These are phyloP conservation scores for Aspergillus sclerotiicarbonarius DNA, from an alignment of 495 filamentous ascomycete species.

Conservation along the genomic window DNA sequence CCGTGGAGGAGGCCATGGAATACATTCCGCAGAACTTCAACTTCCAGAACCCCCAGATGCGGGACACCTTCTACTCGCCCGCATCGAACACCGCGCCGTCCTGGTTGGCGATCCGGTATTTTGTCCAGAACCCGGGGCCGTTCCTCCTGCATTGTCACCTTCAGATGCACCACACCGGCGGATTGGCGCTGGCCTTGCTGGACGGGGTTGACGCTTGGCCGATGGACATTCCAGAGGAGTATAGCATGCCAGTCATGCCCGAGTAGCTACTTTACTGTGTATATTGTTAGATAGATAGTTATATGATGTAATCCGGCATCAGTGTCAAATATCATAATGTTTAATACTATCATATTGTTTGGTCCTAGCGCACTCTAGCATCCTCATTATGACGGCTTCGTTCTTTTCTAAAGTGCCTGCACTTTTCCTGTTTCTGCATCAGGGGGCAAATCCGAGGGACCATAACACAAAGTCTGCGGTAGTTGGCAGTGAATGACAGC, in stretches of 20 bases:
- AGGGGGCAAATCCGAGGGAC: too few species aligned
- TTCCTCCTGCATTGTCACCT: slow-evolving; percentile 63
- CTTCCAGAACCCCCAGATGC: slow-evolving; percentile 48
- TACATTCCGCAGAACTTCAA: slow-evolving; percentile 50
- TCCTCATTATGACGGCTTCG: too few species aligned
- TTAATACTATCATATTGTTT: not conserved
- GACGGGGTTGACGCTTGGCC: slow-evolving; percentile 61
- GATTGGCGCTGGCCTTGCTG: slow-evolving; percentile 55
- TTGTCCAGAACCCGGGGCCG: slow-evolving; percentile 56
- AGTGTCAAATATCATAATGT: not conserved
- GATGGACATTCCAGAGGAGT: not conserved
- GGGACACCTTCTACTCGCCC: slow-evolving; percentile 49
- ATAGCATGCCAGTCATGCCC: slow-evolving; percentile 4
- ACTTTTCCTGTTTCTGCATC: not conserved
- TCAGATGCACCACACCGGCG: slow-evolving; percentile 54
- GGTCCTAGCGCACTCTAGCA: too few species aligned
- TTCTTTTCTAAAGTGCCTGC: not conserved
- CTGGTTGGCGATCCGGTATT: slow-evolving; percentile 58
- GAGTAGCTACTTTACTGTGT: too few species aligned
- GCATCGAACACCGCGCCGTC: slow-evolving; percentile 25
- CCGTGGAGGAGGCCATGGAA: slow-evolving; percentile 51
- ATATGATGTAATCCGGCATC: too few species aligned
- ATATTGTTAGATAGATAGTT: too few species aligned
- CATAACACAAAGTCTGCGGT: too few species aligned
- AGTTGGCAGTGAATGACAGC: too few species aligned